Base-by-base conservation (phyloP, 495 filamentous ascomycete genomes). In the Pseudotulostoma volvatum region DNA sequence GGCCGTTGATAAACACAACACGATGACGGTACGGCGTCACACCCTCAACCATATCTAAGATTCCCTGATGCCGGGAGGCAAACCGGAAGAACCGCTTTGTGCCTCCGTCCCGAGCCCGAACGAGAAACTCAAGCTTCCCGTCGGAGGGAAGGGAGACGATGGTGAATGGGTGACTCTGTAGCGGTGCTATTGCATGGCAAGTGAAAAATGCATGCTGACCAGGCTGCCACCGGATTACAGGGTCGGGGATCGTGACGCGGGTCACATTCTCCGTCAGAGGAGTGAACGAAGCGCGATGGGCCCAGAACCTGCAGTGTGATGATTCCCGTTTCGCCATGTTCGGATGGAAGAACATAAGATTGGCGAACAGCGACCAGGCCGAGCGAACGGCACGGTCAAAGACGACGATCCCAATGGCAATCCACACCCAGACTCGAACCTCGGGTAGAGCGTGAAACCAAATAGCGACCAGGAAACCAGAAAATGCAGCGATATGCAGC, bases 101-200 rank as follows among this genome's bases (percentile, higher is more conserved):
- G 33, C 80, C 78, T 3, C 84, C 84, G 28, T 63, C 61, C 44
- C 84, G 75, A 1, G 78, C 71, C 33, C 79, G 74, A 7, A 90
- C 65, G 14, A 84, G 63, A 28, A 92, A 73, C 44, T 85, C 79
- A 44, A 90, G 64, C 33, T 63, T 61, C 5, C 65, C 60, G 34
- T 75, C 71, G 1, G 51, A 56, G 0, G 76, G 71, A 7, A 76
- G 54, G 1, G 71, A 73, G 17, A 76, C 69, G 40, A 92, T 83
- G 4, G 84, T 88, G 51, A 87, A 90, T 0, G 85, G 85, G 39
- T 93, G 85, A 1, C 71, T 73, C 52, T 92, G 79, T 3, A 85
- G 49, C 0, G 73, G 71, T 0, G 69, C 74, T 5, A 93, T 54
- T 3, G 61, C 64, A 43, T 81, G 84, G 40, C 79, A 64, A 45